A percentile compares a stretch with the other conserved stretches of the same genome.
These are phyloP conservation scores for Cyanodermella asteris DNA, from an alignment of 2,329 filamentous ascomycete genomes.

Conservation along the genomic window DNA sequence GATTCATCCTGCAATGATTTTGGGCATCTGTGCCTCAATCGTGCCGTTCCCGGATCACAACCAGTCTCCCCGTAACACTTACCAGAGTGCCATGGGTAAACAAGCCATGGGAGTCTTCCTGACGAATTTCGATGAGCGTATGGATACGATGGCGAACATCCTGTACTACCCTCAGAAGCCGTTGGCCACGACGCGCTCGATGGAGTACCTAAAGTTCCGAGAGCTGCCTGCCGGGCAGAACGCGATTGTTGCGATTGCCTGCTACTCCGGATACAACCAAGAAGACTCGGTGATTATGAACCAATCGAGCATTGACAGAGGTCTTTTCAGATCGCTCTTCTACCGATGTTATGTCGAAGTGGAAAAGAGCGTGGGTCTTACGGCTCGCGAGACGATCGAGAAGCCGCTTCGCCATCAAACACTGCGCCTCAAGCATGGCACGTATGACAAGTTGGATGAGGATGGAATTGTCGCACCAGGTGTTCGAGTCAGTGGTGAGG, in stretches of 20 bases:
- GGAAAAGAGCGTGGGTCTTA: slow-evolving; percentile 88
- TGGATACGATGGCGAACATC: slow-evolving; percentile 99
- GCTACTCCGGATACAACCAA: slow-evolving; percentile 97
- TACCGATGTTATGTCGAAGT: slow-evolving; percentile 95
- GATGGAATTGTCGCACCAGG: slow-evolving; percentile 89
- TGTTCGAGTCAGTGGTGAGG: slow-evolving; percentile 84
- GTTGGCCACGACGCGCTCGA: slow-evolving; percentile 81
- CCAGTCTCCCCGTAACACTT: slow-evolving; percentile 92
- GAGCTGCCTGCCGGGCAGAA: slow-evolving; percentile 94
- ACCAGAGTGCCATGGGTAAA: slow-evolving; percentile 99
- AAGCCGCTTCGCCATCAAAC: slow-evolving; percentile 81
- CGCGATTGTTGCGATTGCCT: slow-evolving; percentile 91
- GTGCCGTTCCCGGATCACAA: slow-evolving; percentile 99
- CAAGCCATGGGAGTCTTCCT: slow-evolving; percentile 99
- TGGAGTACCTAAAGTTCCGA: slow-evolving; percentile 97
- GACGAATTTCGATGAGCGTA: slow-evolving; percentile 87
- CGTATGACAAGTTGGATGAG: slow-evolving; percentile 92
- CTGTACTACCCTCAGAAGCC: slow-evolving; percentile 98
- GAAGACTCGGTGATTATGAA: slow-evolving; percentile 99
- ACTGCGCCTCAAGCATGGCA: slow-evolving; percentile 77
- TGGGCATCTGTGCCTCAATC: slow-evolving; percentile 95
- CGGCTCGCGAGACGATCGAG: slow-evolving; percentile 82
- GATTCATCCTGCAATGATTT: slow-evolving; percentile 97
- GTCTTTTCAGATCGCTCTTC: slow-evolving; percentile 90
- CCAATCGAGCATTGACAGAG: slow-evolving; percentile 94